phyloP scores from a whole-genome alignment of 306 rosid species.

The Carpinus viminea region DNA sequence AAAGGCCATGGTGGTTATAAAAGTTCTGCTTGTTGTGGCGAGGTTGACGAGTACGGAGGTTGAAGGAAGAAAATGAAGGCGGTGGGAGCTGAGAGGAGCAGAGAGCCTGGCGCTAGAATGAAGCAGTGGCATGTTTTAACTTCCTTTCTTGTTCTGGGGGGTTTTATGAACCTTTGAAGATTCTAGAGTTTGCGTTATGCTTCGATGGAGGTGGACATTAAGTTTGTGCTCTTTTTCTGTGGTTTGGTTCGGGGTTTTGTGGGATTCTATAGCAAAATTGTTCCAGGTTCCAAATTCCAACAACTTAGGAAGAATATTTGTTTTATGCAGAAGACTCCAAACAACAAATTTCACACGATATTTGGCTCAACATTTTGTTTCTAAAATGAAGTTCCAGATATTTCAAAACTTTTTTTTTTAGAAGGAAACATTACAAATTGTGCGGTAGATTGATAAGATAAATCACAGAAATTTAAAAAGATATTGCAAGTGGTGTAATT shows the following conservation, averaged over 20 bases:
- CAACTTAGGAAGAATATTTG: neutral
- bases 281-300: neutral
- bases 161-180: neutral
- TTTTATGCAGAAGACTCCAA: too few species aligned
- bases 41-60: constrained; percentile 20
- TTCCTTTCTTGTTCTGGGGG: neutral
- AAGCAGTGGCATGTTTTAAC: constrained; percentile 28
- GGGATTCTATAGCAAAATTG: too few species aligned
- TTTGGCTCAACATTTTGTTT: too few species aligned
- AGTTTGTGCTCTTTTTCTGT: neutral
- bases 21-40: constrained; percentile 2
- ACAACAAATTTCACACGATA: too few species aligned
- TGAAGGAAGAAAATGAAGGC: constrained; percentile 45
- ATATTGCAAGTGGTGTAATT: too few species aligned
- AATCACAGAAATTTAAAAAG: too few species aligned
- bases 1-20: constrained; percentile 45
- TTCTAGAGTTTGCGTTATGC: neutral
- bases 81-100: constrained; percentile 22
- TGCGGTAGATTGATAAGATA: too few species aligned
- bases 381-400: too few species aligned
- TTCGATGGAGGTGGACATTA: neutral
- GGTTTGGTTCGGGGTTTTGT: too few species aligned
- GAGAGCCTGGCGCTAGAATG: constrained; percentile 33
- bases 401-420: too few species aligned
- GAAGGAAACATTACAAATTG: too few species aligned